Percentiles rank a stretch among this genome's conserved stretches.
phyloP scores from a whole-genome alignment of 176 grass and related monocot genomes.

The Coix lacrymajobi region DNA sequence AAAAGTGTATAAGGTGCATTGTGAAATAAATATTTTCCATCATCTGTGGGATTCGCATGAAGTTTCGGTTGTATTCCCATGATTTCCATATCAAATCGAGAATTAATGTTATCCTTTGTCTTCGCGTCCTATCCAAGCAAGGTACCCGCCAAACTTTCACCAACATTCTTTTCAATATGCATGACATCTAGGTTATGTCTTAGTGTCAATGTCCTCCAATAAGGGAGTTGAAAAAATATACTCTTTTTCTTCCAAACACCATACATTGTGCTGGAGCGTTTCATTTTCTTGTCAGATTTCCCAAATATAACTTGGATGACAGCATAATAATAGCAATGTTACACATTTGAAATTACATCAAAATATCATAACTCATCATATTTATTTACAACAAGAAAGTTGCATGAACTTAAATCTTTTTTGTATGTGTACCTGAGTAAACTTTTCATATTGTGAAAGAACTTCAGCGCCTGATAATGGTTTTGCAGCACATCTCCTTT shows the following conservation, averaged over 20 bases:
- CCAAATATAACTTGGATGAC: neutral
- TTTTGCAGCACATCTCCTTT: neutral
- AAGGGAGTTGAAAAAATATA: neutral
- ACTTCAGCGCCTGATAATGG: neutral
- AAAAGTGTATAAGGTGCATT: neutral
- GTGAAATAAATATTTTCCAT: neutral
- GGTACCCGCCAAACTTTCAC: neutral
- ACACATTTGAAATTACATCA: too few relatives aligned
- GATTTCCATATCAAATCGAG: neutral
- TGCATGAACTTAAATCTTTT: neutral
- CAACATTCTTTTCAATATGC: neutral
- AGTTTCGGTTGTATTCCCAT: neutral
- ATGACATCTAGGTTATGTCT: neutral
- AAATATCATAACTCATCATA: neutral
- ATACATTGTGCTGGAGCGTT: neutral
- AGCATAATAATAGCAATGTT: too few relatives aligned
- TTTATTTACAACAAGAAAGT: neutral
- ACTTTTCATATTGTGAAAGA: neutral
- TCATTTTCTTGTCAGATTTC: neutral
- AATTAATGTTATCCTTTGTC: neutral
- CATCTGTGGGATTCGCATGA: neutral
- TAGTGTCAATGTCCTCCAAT: neutral
- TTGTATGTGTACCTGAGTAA: neutral
- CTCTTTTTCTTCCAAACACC: slow-evolving; percentile 11
- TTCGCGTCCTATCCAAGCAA: neutral